Evolutionary conservation across 2,329 filamentous ascomycete species (phyloP).

Genomic region (Curvularia lunata): DNA sequence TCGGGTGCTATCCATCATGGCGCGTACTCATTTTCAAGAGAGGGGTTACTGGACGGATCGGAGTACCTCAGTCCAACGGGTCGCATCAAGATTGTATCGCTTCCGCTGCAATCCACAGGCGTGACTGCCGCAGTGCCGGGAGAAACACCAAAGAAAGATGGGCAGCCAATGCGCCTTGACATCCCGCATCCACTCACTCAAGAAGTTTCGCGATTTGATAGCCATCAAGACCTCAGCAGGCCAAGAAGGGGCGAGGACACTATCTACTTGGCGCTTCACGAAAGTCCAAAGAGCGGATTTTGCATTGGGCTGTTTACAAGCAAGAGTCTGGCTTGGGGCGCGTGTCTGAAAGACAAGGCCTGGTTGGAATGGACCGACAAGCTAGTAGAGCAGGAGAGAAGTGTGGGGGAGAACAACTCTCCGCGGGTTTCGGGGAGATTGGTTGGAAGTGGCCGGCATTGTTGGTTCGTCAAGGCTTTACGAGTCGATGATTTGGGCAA

Average conservation of each 20-base stretch:
- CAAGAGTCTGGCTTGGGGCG: conserved; percentile 31
- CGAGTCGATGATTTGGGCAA: conserved; percentile 6
- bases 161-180: conserved; percentile 24
- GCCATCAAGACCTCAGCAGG: conserved; percentile 9
- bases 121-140: conserved; percentile 18
- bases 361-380: conserved; percentile 19
- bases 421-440: conserved; percentile 24
- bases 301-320: conserved; percentile 28
- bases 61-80: conserved; percentile 31
- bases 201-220: conserved; percentile 5
- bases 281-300: conserved; percentile 21
- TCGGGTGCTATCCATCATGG: conserved; percentile 26
- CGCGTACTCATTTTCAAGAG: conserved; percentile 34
- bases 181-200: conserved; percentile 32
- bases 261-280: conserved; percentile 28
- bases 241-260: neutral
- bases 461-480: conserved; percentile 22
- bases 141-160: conserved; percentile 10
- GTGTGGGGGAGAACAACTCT: conserved; percentile 16
- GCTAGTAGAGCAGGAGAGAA: conserved; percentile 24
- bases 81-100: conserved; percentile 31
- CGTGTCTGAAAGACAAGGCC: conserved; percentile 33
- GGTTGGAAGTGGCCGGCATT: conserved; percentile 22
- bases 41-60: conserved; percentile 30
- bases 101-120: conserved; percentile 20